These are phyloP conservation scores for Halocafeteria seosinensis DNA, from an alignment of 108 stramenopile species.

Conservation along the genomic window DNA sequence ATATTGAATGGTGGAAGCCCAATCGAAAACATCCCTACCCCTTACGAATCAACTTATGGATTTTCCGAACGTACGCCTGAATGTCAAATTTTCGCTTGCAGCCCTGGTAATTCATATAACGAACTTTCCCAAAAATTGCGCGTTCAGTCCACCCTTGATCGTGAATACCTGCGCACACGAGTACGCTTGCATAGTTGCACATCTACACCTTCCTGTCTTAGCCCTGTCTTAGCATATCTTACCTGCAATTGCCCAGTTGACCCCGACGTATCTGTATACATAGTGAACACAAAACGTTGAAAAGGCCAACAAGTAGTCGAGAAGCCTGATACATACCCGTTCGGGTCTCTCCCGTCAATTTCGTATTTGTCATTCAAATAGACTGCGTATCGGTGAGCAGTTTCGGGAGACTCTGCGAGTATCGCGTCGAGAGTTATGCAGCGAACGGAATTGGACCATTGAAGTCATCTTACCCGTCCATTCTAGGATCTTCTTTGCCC, in stretches of 20 bases:
- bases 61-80: constrained; percentile 1
- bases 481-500: constrained; percentile 98
- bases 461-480: too few species aligned
- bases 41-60: neutral
- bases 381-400: constrained; percentile 61
- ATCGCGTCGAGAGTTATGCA: too few species aligned
- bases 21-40: too few species aligned
- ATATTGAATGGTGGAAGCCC: too few species aligned
- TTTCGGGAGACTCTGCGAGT: constrained; percentile 39
- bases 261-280: too few species aligned
- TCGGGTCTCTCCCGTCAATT: constrained; percentile 87
- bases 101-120: constrained; percentile 90
- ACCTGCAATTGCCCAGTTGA: too few species aligned
- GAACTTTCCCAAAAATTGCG: constrained; percentile 82
- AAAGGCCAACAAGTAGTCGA: constrained; percentile 93
- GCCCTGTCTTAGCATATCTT: too few species aligned
- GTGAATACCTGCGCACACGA: constrained; percentile 87
- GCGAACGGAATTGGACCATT: too few species aligned
- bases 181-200: too few species aligned
- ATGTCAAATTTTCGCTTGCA: constrained; percentile 86
- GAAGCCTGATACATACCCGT: constrained; percentile 85
- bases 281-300: too few species aligned
- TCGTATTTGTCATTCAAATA: constrained; percentile 90
- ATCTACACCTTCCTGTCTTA: too few species aligned
- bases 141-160: constrained; percentile 84